These are phyloP conservation scores for Saturnispora saitoi DNA, from an alignment of 805 yeast species.

Conservation along the genomic window DNA sequence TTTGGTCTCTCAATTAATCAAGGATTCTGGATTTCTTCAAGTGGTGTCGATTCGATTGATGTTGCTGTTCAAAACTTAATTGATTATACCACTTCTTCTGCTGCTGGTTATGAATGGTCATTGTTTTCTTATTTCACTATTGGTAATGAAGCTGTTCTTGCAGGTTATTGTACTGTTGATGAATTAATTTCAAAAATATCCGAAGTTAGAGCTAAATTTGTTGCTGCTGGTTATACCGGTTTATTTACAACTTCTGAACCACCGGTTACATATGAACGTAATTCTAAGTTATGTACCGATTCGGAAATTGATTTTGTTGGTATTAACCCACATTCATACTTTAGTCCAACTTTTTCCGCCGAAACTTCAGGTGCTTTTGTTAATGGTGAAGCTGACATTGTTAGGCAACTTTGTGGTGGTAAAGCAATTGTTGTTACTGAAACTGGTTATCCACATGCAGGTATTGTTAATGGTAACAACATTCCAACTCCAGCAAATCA, in stretches of 20 bases:
- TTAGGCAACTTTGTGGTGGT: slow-evolving; percentile 46
- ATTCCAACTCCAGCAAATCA: slow-evolving; percentile 69
- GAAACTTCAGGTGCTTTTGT: slow-evolving; percentile 62
- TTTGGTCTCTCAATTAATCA: slow-evolving; percentile 72
- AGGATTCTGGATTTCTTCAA: slow-evolving; percentile 70
- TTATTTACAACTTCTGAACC: slow-evolving; percentile 81
- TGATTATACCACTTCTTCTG: slow-evolving; percentile 27
- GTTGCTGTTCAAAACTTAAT: slow-evolving; percentile 46
- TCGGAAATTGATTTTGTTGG: slow-evolving; percentile 77
- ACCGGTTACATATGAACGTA: slow-evolving; percentile 56
- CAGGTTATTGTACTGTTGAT: slow-evolving; percentile 49
- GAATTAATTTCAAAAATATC: slow-evolving; percentile 61
- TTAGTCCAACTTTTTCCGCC: slow-evolving; percentile 55
- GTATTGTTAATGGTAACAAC: slow-evolving; percentile 62
- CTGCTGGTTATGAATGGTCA: slow-evolving; percentile 54
- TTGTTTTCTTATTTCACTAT: slow-evolving; percentile 69
- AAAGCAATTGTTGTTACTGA: slow-evolving; percentile 60
- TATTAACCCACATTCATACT: slow-evolving; percentile 81
- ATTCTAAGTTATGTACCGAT: slow-evolving; percentile 61
- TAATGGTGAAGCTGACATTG: slow-evolving; percentile 49
- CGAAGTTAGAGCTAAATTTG: slow-evolving; percentile 49
- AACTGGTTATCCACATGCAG: slow-evolving; percentile 83
- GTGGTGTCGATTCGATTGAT: slow-evolving; percentile 67
- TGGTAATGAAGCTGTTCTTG: slow-evolving; percentile 81
- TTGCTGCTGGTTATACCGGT: slow-evolving; percentile 69